Evolutionary conservation across 345 rosid species (phyloP), one percentile per base, ranked within the genome.

Genomic region (Brassica carinata): DNA sequence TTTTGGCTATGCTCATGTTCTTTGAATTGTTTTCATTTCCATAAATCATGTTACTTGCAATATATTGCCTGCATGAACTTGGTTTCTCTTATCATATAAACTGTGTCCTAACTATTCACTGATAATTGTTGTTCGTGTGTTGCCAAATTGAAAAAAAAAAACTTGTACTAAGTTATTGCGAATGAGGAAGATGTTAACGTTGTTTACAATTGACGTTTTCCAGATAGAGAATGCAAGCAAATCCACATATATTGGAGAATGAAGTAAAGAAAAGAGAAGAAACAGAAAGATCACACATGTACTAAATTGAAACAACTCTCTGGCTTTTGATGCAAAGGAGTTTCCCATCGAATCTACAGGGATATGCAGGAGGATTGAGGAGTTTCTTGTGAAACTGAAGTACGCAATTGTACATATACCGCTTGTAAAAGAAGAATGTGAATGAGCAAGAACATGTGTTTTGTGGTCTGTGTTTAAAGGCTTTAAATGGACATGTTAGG

Each of bases 351-450:
- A 59, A 58, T 59, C 64, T 67, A 59, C 62, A 57, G 53, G 48
- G 72, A 64, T 23, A 23, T 8, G 33, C 8, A 13, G 40, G 81
- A 13, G 58, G 81, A 19, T 30, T 26, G 13, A 66, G 55, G 53
- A 73, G 43, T 36, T 48, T 63, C 38, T 19, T 26, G 72, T 78
- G 81, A 53, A 55, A 55, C 73, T 4, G 7, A 67, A 73, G 64
- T 73, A 73, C 11, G 8, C 18, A 67, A 18, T 73, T 79, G 82
- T 79, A 73, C 57, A 73, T 79, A 79, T 38, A 65, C 77, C 33
- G 33, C 38, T 80, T 62, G 75, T 63, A 62, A 62, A 51, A 48
- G 27, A 68, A 62, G 65, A 33, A n/a, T 62, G 78, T 3, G 23
- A 73, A 67, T 67, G 74, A 73, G 74, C 57, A 73, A 34, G 57